Conservation (phyloP, 2,329 filamentous ascomycete species). For the Penicillium psychrosexuale region DNA sequence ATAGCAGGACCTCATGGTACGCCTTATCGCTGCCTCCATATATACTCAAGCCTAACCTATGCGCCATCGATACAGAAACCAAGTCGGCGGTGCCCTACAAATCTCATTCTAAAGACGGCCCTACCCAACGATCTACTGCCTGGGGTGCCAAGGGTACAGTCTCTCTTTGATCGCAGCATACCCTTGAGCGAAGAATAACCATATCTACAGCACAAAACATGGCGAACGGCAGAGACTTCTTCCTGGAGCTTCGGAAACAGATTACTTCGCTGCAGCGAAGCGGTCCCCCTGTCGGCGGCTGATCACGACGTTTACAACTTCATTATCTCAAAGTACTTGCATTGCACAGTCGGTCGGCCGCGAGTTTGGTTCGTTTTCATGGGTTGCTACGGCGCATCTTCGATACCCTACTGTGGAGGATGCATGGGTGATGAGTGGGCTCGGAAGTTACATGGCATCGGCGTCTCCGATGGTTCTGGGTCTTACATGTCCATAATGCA, state of each 20-base stretch:
- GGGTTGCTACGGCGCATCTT: conserved; percentile 27
- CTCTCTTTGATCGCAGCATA: conserved; percentile 5
- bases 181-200: conserved; percentile 4
- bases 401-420: conserved; percentile 27
- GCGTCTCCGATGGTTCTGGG: conserved; percentile 21
- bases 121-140: conserved; percentile 37
- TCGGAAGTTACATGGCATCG: conserved; percentile 22
- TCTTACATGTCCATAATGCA: conserved; percentile 14
- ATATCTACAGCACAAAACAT: conserved; percentile 43
- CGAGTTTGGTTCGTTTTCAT: conserved; percentile 20
- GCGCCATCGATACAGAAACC: conserved; percentile 25
- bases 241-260: conserved; percentile 50
- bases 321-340: conserved; percentile 13
- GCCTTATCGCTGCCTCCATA: neutral
- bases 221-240: conserved; percentile 51
- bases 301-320: conserved; percentile 17
- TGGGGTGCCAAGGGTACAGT: conserved; percentile 47
- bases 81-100: conserved; percentile 40
- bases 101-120: conserved; percentile 35
- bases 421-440: conserved; percentile 21
- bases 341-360: conserved; percentile 19
- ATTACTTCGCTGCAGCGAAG: conserved; percentile 41
- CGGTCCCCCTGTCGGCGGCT: conserved; percentile 36
- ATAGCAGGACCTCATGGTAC: conserved; percentile 33
- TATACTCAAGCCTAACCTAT: conserved; percentile 1